phyloP scores from a whole-genome alignment of 2,329 filamentous ascomycete species.

The Bimuria novae-zelandiae region DNA sequence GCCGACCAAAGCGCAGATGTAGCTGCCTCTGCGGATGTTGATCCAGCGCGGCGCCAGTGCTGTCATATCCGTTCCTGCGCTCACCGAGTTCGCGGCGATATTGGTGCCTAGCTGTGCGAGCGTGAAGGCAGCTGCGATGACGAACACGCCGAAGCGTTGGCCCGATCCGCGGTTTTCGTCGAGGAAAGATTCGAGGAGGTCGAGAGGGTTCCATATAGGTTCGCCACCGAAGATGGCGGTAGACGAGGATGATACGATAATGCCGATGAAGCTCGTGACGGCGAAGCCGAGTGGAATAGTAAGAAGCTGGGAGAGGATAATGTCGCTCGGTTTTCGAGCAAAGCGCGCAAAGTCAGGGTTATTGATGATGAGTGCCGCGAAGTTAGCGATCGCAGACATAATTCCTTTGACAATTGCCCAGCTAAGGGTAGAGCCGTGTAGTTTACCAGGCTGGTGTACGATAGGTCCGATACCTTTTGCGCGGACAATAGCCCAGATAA shows the following conservation, averaged over 20 bases:
- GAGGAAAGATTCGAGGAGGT: slow-evolving; percentile 50
- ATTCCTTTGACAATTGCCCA: slow-evolving; percentile 86
- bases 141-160: slow-evolving; percentile 55
- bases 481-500: slow-evolving; percentile 82
- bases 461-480: slow-evolving; percentile 86
- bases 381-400: slow-evolving; percentile 90
- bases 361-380: slow-evolving; percentile 80
- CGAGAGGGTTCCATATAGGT: slow-evolving; percentile 50
- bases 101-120: slow-evolving; percentile 86
- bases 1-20: slow-evolving; percentile 79
- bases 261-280: slow-evolving; percentile 78
- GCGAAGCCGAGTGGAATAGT: slow-evolving; percentile 56
- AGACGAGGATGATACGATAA: slow-evolving; percentile 56
- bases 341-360: slow-evolving; percentile 87
- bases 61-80: slow-evolving; percentile 81
- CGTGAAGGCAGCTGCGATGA: slow-evolving; percentile 58
- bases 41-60: slow-evolving; percentile 78
- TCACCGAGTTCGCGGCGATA: slow-evolving; percentile 84
- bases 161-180: slow-evolving; percentile 44
- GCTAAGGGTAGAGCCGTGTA: slow-evolving; percentile 69
- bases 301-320: slow-evolving; percentile 76
- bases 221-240: slow-evolving; percentile 49
- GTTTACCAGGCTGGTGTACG: slow-evolving; percentile 67
- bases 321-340: slow-evolving; percentile 73
- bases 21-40: slow-evolving; percentile 84